Conservation (phyloP, 129 eudicot genomes). For the Centella asiatica region DNA sequence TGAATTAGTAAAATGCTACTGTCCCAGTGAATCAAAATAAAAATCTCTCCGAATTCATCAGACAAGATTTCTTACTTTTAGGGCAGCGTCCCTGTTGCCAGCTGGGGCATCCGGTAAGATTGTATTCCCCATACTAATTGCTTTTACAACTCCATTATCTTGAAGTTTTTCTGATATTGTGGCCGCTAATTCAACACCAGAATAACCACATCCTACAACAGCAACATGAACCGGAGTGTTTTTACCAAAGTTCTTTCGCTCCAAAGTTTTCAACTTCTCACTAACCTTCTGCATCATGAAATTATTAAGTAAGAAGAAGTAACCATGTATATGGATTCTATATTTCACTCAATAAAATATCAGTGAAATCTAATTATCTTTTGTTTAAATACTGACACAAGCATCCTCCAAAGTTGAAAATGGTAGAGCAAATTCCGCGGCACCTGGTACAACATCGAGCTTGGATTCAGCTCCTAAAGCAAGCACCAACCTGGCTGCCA, state of each 20-base stretch:
- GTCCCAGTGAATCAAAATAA: background rate
- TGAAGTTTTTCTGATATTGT: slow-evolving; percentile 86
- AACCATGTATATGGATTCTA: background rate
- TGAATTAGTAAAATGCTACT: background rate
- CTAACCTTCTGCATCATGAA: slow-evolving; percentile 60
- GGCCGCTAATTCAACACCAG: slow-evolving; percentile 92
- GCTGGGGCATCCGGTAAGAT: slow-evolving; percentile 78
- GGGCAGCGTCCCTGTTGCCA: slow-evolving; percentile 87
- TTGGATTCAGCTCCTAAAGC: slow-evolving; percentile 94
- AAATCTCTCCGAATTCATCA: background rate
- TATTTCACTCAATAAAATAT: background rate
- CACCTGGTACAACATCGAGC: slow-evolving; percentile 86
- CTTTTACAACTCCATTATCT: slow-evolving; percentile 78
- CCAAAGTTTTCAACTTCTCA: slow-evolving; percentile 57
- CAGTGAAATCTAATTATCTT: background rate
- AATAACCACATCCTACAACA: slow-evolving; percentile 95
- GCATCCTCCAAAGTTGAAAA: slow-evolving; percentile 94
- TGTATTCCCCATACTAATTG: slow-evolving; percentile 56
- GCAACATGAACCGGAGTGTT: slow-evolving; percentile 62
- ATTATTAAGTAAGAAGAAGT: slow-evolving; percentile 1
- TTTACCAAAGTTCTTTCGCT: slow-evolving; percentile 57
- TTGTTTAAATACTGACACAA: slow-evolving; percentile 46
- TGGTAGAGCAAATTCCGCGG: slow-evolving; percentile 73
- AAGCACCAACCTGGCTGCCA: slow-evolving; percentile 99
- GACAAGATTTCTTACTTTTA: slow-evolving; percentile 45